Percentiles rank a stretch among this genome's conserved stretches.
phyloP scores from a whole-genome alignment of 2,329 filamentous ascomycete genomes.

The Sclerotinia subarctica region DNA sequence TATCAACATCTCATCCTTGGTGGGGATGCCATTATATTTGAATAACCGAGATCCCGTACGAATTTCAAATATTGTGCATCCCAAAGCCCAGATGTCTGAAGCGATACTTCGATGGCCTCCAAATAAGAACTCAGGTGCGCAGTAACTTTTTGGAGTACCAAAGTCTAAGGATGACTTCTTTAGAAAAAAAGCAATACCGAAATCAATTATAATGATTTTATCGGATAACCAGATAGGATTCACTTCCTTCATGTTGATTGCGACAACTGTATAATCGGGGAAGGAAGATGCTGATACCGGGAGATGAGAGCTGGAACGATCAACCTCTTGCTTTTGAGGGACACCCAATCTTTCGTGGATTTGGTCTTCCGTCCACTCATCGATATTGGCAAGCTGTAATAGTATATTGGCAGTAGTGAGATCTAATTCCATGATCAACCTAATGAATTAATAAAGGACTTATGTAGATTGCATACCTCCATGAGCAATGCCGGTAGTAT shows the following conservation, averaged over 20 bases:
- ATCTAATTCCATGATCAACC: constrained; percentile 14
- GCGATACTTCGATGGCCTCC: constrained; percentile 16
- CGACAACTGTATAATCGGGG: constrained; percentile 23
- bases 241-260: constrained; percentile 25
- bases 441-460: background rate
- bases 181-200: constrained; percentile 25
- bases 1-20: constrained; percentile 24
- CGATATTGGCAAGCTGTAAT: constrained; percentile 26
- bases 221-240: constrained; percentile 27
- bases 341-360: constrained; percentile 25
- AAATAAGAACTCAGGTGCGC: constrained; percentile 28
- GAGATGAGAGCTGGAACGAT: background rate
- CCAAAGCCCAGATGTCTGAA: constrained; percentile 30
- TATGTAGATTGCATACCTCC: constrained; percentile 25
- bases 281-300: background rate
- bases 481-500: constrained; percentile 25
- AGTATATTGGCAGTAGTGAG: constrained; percentile 28
- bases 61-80: constrained; percentile 28
- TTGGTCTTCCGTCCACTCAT: constrained; percentile 24
- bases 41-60: constrained; percentile 25
- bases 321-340: constrained; percentile 23
- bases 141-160: constrained; percentile 27
- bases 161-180: constrained; percentile 17
- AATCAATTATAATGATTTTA: constrained; percentile 29
- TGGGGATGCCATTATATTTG: constrained; percentile 22